These are phyloP conservation scores for Ustilago lituana DNA, from an alignment of 1,284 basidiomycete genomes.

Conservation along the genomic window DNA sequence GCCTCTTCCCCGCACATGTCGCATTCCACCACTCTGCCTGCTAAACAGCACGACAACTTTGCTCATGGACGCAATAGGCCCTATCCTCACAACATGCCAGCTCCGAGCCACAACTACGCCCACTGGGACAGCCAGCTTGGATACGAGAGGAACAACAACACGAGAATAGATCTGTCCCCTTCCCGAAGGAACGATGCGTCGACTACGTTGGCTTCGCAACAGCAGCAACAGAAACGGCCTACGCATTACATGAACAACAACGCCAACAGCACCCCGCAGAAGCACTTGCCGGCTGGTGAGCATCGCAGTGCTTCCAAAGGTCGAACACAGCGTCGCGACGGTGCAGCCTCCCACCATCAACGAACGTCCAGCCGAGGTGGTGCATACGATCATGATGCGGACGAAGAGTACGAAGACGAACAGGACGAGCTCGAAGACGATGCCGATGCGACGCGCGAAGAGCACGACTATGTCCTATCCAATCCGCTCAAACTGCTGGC, in stretches of 20 bases:
- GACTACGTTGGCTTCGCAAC: background rate
- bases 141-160: conserved; percentile 29
- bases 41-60: conserved; percentile 32
- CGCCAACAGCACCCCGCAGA: conserved; percentile 12
- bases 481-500: conserved; percentile 57
- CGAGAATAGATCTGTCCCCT: conserved; percentile 30
- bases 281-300: conserved; percentile 7
- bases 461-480: conserved; percentile 55
- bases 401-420: conserved; percentile 52
- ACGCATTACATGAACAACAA: conserved; percentile 12
- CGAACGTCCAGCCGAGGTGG: conserved; percentile 27
- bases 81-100: conserved; percentile 39
- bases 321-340: conserved; percentile 22
- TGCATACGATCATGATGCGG: conserved; percentile 39
- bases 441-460: conserved; percentile 41
- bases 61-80: conserved; percentile 24
- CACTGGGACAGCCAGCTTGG: conserved; percentile 48
- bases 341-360: conserved; percentile 18
- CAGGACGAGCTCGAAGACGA: conserved; percentile 56
- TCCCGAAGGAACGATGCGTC: conserved; percentile 17
- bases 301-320: conserved; percentile 32
- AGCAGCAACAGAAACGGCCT: conserved; percentile 11
- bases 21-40: conserved; percentile 14
- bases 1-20: conserved; percentile 38
- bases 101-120: conserved; percentile 39